Evolutionary conservation across 129 eudicot species (phyloP), one percentile per base, ranked within the genome.

Genomic region (Chrysanthemum seticuspe): DNA sequence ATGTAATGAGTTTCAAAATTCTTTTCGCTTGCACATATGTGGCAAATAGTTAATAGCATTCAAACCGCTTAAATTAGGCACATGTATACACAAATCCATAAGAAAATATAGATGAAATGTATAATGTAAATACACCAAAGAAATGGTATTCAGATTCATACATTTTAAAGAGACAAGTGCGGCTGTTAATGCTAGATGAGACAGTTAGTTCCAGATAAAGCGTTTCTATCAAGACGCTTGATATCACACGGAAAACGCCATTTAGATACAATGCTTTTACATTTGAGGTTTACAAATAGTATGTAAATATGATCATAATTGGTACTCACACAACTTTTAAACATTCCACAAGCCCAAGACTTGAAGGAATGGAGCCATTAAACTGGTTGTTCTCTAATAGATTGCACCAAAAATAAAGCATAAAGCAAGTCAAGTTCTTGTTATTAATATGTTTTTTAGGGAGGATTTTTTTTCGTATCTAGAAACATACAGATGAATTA

Each of bases 241-340:
- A 11, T 57, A 18, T 23, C 63, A 75, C 52, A 78, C n/a, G 56
- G 56, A 47, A 78, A 71, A 52, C 27, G 3, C 9, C 6, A 27
- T 25, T 25, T 45, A 25, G 12, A 5, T 63, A 71, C 16, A 54
- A 62, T 23, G 11, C 1, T 67, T 21, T 58, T 61, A 10, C 23
- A 68, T 8, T 51, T 19, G 14, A 52, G 11, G 45, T 52, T 51
- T 64, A 63, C 11, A 18, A 18, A 63, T 27, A 3, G 3, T 31
- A 14, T 59, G 49, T 18, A 25, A 2, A 25, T 69, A 49, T 76
- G 62, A 74, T 62, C 13, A 62, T 48, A 58, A 71, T 48, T 40
- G 25, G 34, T 79, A 90, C 98, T 90, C 74, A 90, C 98, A 93
- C 68, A 65, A 84, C 89, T 74, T 90, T 91, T 68, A 93, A 79